Percentiles rank a stretch among this genome's conserved stretches.
Evolutionary conservation across 169 alveolate species (phyloP).

Genomic region (Plasmodium berghei): DNA sequence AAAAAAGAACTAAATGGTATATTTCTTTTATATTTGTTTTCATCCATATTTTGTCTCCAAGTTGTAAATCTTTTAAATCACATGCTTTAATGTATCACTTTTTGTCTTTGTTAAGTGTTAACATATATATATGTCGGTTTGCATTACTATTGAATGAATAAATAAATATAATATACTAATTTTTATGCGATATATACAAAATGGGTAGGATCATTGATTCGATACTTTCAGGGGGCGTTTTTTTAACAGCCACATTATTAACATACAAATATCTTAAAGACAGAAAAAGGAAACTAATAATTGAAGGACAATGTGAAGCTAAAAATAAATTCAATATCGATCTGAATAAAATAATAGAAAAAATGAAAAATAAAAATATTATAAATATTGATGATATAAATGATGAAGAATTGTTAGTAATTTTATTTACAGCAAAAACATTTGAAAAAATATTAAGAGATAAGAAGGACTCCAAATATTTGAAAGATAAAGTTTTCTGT

Average conservation of each 20-base stretch:
- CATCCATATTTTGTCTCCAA: too few relatives aligned
- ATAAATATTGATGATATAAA: conserved; percentile 66
- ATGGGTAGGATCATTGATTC: conserved; percentile 28
- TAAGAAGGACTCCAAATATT: conserved; percentile 39
- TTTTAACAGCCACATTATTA: conserved; percentile 27
- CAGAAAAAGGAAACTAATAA: conserved; percentile 33
- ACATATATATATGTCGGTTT: conserved; percentile 1
- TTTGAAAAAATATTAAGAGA: conserved; percentile 59
- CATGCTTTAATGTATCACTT: too few relatives aligned
- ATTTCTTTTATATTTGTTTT: too few relatives aligned
- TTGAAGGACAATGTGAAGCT: conserved; percentile 14
- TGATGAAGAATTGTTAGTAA: conserved; percentile 67
- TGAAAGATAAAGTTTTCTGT: conserved; percentile 73
- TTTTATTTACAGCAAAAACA: conserved; percentile 49
- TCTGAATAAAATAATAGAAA: conserved; percentile 24
- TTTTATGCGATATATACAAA: conserved; percentile 18
- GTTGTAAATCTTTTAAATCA: too few relatives aligned
- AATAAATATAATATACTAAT: too few relatives aligned
- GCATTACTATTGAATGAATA: too few relatives aligned
- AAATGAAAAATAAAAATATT: conserved; percentile 59
- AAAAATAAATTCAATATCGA: conserved; percentile 42
- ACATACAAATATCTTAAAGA: neutral
- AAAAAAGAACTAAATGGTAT: too few relatives aligned
- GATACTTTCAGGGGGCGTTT: neutral
- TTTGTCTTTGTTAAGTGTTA: neutral